phyloP scores from a whole-genome alignment of 2,329 filamentous ascomycete species.

The Botryotinia globosa region DNA sequence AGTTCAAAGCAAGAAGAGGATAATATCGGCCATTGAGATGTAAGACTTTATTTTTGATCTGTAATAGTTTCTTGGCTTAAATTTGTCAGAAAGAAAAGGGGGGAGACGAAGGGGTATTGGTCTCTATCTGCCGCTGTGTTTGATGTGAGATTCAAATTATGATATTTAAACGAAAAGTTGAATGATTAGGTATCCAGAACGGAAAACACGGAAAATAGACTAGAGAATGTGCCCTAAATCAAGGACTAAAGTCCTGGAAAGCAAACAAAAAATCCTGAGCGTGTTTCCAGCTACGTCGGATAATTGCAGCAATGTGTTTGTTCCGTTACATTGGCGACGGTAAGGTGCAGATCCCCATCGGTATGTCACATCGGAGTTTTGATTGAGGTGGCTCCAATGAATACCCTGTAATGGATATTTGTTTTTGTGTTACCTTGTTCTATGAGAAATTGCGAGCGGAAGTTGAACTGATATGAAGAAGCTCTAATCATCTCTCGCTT shows the following conservation, averaged over 20 bases:
- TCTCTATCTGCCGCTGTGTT: neutral
- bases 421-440: neutral
- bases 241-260: neutral
- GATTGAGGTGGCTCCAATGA: slow-evolving; percentile 7
- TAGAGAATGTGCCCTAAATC: neutral
- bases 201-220: neutral
- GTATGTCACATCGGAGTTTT: neutral
- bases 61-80: neutral
- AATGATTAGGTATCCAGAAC: neutral
- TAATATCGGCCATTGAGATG: neutral
- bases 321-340: neutral
- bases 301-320: neutral
- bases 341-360: neutral
- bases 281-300: neutral
- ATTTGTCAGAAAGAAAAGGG: neutral
- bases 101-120: neutral
- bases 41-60: neutral
- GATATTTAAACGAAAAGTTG: neutral
- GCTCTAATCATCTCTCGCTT: too few relatives aligned
- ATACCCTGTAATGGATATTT: neutral
- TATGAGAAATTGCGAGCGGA: neutral
- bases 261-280: neutral
- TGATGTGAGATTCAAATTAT: neutral
- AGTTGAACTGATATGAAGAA: neutral
- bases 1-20: neutral